Evolutionary conservation across 495 filamentous ascomycete species (phyloP), one percentile per base, ranked within the genome.

Genomic region (Ramalina intermedia): DNA sequence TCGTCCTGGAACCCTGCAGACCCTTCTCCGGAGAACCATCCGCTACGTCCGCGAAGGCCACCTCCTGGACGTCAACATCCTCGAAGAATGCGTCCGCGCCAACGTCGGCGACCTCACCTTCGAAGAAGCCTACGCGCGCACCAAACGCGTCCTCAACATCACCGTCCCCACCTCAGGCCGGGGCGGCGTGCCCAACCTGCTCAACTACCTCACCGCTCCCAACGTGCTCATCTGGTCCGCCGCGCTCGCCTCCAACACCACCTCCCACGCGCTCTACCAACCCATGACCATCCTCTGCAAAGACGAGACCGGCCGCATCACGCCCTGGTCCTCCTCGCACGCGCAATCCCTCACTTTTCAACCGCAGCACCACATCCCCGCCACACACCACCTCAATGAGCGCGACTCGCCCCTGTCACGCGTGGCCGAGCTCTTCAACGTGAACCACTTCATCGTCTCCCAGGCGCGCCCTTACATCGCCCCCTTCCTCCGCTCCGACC

Each of bases 211-310:
- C 44, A 96, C 90, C 13, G 85, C 90, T 12, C 90, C 90, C 21
- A 91, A 96, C 58, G 89, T 96, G 78, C 71, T 96, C 24, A 85
- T 96, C 56, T 90, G 88, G 85, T 91, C 90, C 7, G 90, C 90
- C 2, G 90, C 90, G 4, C 74, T 91, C 13, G 90, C 90, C 35
- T 95, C 89, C 37, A 96, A 94, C 58, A 84, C 83, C 18, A 83
- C 86, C 1, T 76, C 81, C 3, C 66, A 74, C 2, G 69, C 80
- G 6, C 65, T 85, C 44, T 82, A 85, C 60, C 73, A 68, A 50
- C 74, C 82, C 9, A 78, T 81, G 4, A 78, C 74, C 5, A 77
- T 95, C 37, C 76, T 84, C 55, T 93, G 87, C 70, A 94, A 94
- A 64, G 81, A 87, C 54, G 71, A 80, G 45, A 75, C 77, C 17